These are phyloP conservation scores for Neohortaea acidophila DNA, from an alignment of 495 filamentous ascomycete genomes.

Conservation along the genomic window DNA sequence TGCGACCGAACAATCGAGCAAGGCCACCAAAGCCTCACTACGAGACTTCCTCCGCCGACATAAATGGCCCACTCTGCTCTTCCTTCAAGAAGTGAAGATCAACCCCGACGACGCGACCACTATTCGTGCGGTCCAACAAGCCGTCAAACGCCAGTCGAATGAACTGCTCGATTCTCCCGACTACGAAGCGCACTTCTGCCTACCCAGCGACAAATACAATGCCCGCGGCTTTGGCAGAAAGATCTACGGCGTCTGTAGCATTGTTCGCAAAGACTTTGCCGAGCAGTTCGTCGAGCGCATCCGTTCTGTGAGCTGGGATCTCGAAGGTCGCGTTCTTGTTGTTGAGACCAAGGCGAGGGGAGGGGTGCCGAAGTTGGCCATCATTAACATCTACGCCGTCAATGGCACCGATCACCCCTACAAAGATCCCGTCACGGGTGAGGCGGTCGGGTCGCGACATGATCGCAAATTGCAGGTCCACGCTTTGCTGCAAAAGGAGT, in stretches of 20 bases:
- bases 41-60: slow-evolving; percentile 33
- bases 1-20: neutral
- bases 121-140: slow-evolving; percentile 23
- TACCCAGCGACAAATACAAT: slow-evolving; percentile 36
- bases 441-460: slow-evolving; percentile 31
- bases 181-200: slow-evolving; percentile 31
- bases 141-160: slow-evolving; percentile 19
- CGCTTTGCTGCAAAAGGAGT: slow-evolving; percentile 27
- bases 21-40: slow-evolving; percentile 20
- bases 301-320: slow-evolving; percentile 33
- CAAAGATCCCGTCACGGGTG: slow-evolving; percentile 27
- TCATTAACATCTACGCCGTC: slow-evolving; percentile 38
- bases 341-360: slow-evolving; percentile 20
- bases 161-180: slow-evolving; percentile 12
- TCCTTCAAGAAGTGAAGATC: slow-evolving; percentile 41
- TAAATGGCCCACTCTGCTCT: slow-evolving; percentile 33
- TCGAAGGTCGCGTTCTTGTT: slow-evolving; percentile 36
- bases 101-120: slow-evolving; percentile 23
- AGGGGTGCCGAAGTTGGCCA: slow-evolving; percentile 18
- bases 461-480: slow-evolving; percentile 37
- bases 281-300: slow-evolving; percentile 9
- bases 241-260: slow-evolving; percentile 36
- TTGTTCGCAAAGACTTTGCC: slow-evolving; percentile 32
- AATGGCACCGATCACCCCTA: slow-evolving; percentile 38
- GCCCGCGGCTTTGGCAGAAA: slow-evolving; percentile 33